These are phyloP conservation scores for Fusarium miscanthi DNA, from an alignment of 2,329 filamentous ascomycete genomes.

Conservation along the genomic window DNA sequence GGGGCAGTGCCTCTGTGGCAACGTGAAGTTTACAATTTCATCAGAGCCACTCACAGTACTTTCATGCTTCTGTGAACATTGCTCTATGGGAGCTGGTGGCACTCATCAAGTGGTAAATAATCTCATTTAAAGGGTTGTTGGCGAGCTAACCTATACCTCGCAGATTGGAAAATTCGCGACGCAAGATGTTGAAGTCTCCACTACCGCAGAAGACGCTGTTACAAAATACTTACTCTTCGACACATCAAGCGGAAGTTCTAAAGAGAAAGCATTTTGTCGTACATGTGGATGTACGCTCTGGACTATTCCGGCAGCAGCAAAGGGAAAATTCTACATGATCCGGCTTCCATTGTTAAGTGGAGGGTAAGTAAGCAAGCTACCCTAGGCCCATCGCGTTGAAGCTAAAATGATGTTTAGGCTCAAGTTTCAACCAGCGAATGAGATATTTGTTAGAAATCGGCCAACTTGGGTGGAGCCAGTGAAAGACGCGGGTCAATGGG, in stretches of 20 bases:
- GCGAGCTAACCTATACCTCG: not conserved
- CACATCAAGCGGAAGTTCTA: conserved; percentile 42
- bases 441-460: conserved; percentile 46
- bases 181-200: conserved; percentile 22
- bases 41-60: conserved; percentile 32
- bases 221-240: conserved; percentile 31
- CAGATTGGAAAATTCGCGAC: conserved; percentile 45
- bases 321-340: conserved; percentile 40
- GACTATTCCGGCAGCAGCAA: conserved; percentile 44
- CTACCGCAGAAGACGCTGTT: not conserved
- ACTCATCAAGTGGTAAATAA: conserved; percentile 30
- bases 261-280: conserved; percentile 45
- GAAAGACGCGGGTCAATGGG: conserved; percentile 41
- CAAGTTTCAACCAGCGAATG: conserved; percentile 37
- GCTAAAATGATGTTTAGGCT: conserved; percentile 15
- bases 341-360: conserved; percentile 38
- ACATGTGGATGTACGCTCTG: conserved; percentile 44
- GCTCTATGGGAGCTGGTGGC: conserved; percentile 35
- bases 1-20: conserved; percentile 37
- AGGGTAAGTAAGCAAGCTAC: conserved; percentile 35
- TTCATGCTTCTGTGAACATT: conserved; percentile 40
- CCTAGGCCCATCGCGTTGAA: not conserved
- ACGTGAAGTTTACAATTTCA: conserved; percentile 7
- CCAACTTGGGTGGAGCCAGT: conserved; percentile 41
- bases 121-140: rapidly evolving